Percentiles rank a stretch among this genome's conserved stretches.
These are phyloP conservation scores for Russula sp. DNA, from an alignment of 768 basidiomycete genomes.

Conservation along the genomic window DNA sequence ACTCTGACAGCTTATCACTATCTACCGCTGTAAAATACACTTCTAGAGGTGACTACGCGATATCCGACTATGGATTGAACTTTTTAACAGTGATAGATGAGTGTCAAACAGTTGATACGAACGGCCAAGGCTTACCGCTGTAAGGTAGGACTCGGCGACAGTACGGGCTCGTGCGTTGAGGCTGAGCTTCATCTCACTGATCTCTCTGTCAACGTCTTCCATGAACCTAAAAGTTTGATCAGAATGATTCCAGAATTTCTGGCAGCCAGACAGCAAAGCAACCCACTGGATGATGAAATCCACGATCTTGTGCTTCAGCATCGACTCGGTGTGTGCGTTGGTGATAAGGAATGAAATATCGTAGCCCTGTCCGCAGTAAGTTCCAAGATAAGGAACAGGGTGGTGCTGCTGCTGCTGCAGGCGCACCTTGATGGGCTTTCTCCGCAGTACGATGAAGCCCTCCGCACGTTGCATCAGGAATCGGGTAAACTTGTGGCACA, in stretches of 20 bases:
- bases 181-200: conserved; percentile 98
- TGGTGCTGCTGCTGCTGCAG: neutral
- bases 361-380: conserved; percentile 83
- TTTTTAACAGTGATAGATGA: conserved; percentile 7
- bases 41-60: conserved; percentile 12
- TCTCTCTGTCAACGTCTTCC: conserved; percentile 99
- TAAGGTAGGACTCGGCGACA: conserved; percentile 94
- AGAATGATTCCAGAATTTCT: conserved; percentile 6
- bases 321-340: conserved; percentile 93
- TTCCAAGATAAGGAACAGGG: neutral
- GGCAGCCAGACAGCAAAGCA: conserved; percentile 12
- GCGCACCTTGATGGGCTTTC: conserved; percentile 84
- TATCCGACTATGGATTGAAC: conserved; percentile 33
- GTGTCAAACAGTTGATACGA: neutral
- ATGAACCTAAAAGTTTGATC: conserved; percentile 62
- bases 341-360: conserved; percentile 99
- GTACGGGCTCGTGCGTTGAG: conserved; percentile 95
- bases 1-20: too few species aligned
- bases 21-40: too few species aligned
- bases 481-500: conserved; percentile 97
- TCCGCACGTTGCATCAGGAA: conserved; percentile 99
- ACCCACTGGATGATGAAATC: conserved; percentile 96
- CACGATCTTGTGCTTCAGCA: conserved; percentile 99
- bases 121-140: conserved; percentile 57
- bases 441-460: conserved; percentile 91